Evolutionary conservation across 2,329 filamentous ascomycete genomes (phyloP), one percentile per base, ranked within the genome.

Genomic region (Fusarium setosum): DNA sequence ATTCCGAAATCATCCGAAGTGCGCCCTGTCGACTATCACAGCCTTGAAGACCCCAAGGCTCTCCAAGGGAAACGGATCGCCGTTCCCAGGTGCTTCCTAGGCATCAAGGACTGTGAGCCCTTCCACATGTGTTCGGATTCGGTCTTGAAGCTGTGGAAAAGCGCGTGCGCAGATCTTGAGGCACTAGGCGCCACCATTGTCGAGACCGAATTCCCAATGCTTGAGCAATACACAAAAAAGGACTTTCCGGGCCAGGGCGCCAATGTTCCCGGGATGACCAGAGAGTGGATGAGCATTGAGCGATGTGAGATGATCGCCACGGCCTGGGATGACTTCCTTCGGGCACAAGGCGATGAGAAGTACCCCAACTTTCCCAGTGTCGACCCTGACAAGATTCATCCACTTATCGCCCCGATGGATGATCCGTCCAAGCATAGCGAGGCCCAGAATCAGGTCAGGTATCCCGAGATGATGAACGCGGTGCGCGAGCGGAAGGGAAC

Each of bases 101-200:
- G 29, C 13, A 17, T 32, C 9, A 4, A 47, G 32, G 44, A 29
- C 6, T 34, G n/a, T 26, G 18, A 34, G n/a, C 29, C 44, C n/a
- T 21, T 20, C 7, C 32, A 26, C 3, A 32, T 47, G 26, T 47
- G 44, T 15, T 47, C 44, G 7, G 44, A 47, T 4, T 34, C 44
- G 9, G 44, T 34, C 17, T 15, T 47, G 15, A n/a, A 23, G 4
- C 44, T 47, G 9, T 47, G 44, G 78, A 50, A 77, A 13, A 50
- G 65, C 6, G 77, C 81, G 1, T 69, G 73, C 2, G 58, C 62
- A 11, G 71, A 77, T 13, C 73, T 84, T 6, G 75, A 83, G 59
- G 40, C 63, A 0, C 71, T 82, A 0, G 82, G 82, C 1, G 82
- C 82, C 1, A 76, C 74, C 4, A 66, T 84, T 8, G 49, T 80